Conservation (phyloP, 1,139 yeast genomes). For the Yamadazyma conglobata region DNA sequence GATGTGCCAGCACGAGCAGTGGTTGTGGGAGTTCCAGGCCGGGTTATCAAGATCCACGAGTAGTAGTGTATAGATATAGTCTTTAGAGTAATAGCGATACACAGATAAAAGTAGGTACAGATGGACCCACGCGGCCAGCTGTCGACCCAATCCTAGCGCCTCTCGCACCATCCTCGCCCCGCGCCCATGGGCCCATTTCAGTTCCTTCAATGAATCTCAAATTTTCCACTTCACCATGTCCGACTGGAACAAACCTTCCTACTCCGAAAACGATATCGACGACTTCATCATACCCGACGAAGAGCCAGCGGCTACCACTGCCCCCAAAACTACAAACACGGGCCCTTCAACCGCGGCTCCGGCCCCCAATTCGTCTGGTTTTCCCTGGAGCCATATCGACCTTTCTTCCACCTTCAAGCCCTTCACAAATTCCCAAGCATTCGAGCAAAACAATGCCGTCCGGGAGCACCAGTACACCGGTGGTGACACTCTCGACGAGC, state of each 20-base stretch:
- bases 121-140: too few relatives aligned
- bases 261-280: conserved; percentile 10
- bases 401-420: conserved; percentile 37
- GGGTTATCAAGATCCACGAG: conserved; percentile 37
- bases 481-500: conserved; percentile 83
- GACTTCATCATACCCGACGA: conserved; percentile 30
- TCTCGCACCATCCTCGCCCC: too few relatives aligned
- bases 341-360: conserved; percentile 8
- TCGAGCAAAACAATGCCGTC: conserved; percentile 43
- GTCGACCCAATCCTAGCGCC: too few relatives aligned
- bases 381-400: conserved; percentile 27
- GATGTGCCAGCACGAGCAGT: conserved; percentile 52
- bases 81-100: too few relatives aligned
- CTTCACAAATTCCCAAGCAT: conserved; percentile 18
- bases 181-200: too few relatives aligned
- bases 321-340: conserved; percentile 5
- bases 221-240: conserved; percentile 9
- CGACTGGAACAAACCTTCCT: conserved; percentile 13
- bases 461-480: conserved; percentile 75
- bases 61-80: too few relatives aligned
- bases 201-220: background rate
- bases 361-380: conserved; percentile 13
- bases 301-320: conserved; percentile 8
- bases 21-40: conserved; percentile 62
- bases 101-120: too few relatives aligned